phyloP scores from a whole-genome alignment of 768 basidiomycete species.

The Lyophyllum semitale region DNA sequence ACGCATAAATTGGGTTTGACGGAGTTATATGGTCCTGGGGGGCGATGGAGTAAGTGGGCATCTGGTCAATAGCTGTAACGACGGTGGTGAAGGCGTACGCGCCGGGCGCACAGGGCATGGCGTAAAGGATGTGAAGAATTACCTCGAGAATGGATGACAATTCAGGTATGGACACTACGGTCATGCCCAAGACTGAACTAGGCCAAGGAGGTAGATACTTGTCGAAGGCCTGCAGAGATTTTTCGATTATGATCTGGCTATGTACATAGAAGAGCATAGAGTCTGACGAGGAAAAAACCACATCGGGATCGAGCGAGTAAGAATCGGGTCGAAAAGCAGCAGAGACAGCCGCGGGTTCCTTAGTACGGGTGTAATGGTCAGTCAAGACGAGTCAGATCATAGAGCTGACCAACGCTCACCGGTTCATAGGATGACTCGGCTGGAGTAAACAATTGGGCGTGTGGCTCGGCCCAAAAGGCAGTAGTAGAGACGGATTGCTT shows the following conservation, averaged over 20 bases:
- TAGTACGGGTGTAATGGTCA: too few species aligned
- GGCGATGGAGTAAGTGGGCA: slow-evolving; percentile 25
- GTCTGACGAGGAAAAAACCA: slow-evolving; percentile 27
- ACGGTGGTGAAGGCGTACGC: slow-evolving; percentile 51
- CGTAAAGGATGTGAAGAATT: slow-evolving; percentile 55
- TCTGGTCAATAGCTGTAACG: slow-evolving; percentile 40
- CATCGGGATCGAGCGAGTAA: slow-evolving; percentile 20
- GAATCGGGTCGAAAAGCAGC: slow-evolving; percentile 27
- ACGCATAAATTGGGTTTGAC: slow-evolving; percentile 27
- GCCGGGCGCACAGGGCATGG: slow-evolving; percentile 51
- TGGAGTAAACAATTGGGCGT: too few species aligned
- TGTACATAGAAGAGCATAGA: slow-evolving; percentile 29
- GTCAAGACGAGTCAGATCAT: too few species aligned
- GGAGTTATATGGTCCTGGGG: slow-evolving; percentile 26
- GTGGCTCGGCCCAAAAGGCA: too few species aligned
- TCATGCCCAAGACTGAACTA: too few species aligned
- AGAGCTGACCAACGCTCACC: too few species aligned
- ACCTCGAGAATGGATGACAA: slow-evolving; percentile 51
- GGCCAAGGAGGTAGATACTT: slow-evolving; percentile 21
- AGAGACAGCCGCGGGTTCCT: too few species aligned
- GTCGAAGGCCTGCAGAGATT: slow-evolving; percentile 17
- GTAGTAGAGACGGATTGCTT: too few species aligned
- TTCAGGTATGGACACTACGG: slow-evolving; percentile 40
- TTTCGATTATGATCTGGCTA: slow-evolving; percentile 13
- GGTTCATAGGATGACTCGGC: too few species aligned